Evolutionary conservation across 225 moss, liverwort and hornwort species (phyloP), one percentile per base, ranked within the genome.

Genomic region (Bryoerythrophyllum caledonicum): DNA sequence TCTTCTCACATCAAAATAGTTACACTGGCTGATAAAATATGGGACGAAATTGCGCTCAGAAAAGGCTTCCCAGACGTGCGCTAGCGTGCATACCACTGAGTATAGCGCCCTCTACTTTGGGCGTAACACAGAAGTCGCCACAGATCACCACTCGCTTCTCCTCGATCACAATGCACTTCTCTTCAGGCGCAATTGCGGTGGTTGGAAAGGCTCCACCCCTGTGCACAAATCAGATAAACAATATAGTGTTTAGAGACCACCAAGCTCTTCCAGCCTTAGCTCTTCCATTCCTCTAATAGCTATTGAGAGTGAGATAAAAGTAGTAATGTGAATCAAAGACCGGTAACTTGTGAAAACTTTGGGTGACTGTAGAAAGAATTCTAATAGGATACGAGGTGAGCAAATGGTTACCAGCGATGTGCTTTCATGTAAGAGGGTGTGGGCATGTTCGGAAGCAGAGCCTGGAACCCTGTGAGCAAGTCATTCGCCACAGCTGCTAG

Each of bases 181-280:
- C 82, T 11, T 75, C 79, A 1, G 88, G 84, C 11, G 95, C 91
- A 55, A 78, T 89, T 5, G 84, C 67, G 27, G 77, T 78, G 25
- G 74, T 86, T 53, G 99, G 99, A 86, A 99, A 99, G 21, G 93
- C 87, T 74, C 95, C 92, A 44, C 99, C 95, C 99, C 99, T 99
- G 88, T 71, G 68, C 57, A 38, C 60, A 74, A 76, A 25, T 27
- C 40, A 58, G 15, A 64, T 13, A 35, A 78, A 6, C 0, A 15
- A 3, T 11, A 44, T 13, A 13, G 46, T 3, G 46, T 46, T 46
- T 13, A 46, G 46, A 46, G 46, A 46, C 46, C 46, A 46, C 46
- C 43, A 43, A 43, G 43, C 43, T 43, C 43, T 43, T 43, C 13
- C n/a, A n/a, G n/a, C n/a, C n/a, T n/a, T n/a, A n/a, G n/a, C n/a